These are phyloP conservation scores for Suillus sp. DNA, from an alignment of 768 basidiomycete species.

Conservation along the genomic window DNA sequence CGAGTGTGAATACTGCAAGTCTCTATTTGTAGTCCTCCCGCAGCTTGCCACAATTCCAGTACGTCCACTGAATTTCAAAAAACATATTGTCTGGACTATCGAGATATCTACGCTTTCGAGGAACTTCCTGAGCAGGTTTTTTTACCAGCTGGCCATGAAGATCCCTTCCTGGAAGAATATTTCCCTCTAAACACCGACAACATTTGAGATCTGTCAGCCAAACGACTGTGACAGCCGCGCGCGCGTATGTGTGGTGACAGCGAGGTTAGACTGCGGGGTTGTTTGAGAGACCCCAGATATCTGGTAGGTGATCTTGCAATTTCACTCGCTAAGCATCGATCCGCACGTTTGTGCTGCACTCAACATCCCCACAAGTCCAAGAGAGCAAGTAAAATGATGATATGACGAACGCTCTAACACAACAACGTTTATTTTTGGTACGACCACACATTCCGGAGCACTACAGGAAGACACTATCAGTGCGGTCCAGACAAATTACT, in stretches of 20 bases:
- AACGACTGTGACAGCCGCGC: neutral
- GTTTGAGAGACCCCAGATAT: neutral
- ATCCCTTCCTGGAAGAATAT: neutral
- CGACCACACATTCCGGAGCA: conserved; percentile 95
- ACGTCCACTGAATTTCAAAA: conserved; percentile 3
- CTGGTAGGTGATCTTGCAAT: neutral
- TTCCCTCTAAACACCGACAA: neutral
- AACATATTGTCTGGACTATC: neutral
- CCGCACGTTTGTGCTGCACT: neutral
- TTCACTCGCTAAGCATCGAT: neutral
- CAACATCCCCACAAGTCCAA: conserved; percentile 5
- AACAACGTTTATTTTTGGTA: conserved; percentile 77
- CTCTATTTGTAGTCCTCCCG: conserved; percentile 13
- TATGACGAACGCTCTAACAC: conserved; percentile 18
- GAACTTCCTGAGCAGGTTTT: neutral
- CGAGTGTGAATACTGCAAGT: neutral
- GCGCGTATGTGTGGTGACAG: neutral
- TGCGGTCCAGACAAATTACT: neutral
- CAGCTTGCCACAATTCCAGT: conserved; percentile 26
- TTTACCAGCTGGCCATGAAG: neutral
- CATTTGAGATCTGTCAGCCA: neutral
- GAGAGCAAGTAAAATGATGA: conserved; percentile 18
- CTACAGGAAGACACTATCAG: conserved; percentile 42
- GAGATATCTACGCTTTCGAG: neutral
- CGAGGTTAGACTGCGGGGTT: neutral